Base-by-base conservation (phyloP, 208 protist species). In the Borovskyia barvae region DNA sequence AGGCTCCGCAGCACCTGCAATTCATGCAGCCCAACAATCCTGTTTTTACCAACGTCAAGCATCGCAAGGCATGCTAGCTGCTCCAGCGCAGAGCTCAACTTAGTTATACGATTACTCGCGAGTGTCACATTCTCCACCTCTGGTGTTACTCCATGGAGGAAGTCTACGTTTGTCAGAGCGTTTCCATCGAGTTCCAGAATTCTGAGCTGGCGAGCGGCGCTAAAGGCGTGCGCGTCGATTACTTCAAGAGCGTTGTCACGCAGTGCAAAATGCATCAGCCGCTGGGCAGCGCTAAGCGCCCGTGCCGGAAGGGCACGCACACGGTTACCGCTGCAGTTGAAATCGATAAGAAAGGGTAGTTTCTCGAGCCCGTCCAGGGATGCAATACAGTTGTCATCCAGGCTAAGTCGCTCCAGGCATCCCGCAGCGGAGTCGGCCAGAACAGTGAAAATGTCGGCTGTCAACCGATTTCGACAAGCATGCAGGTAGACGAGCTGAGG, bases 101-200 rank as follows among this genome's bases (percentile, higher is more conserved):
- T 37, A 8, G 37, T 53, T 22, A 91, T 59, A 14, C 60, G 36
- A 52, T 94, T 94, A 49, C 76, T 53, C 7, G 69, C 54, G n/a
- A 94, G 17, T n/a, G 68, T 48, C 39, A 94, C 48, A 0, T 42
- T 72, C 28, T 87, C 82, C n/a, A 90, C 56, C 57, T 81, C 80
- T 12, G 46, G 42, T 0, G 69, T 37, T 0, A 94, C 40, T 41
- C 80, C 80, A 17, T 66, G 24, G 7, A 82, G 54, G 56, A 91
- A 91, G 15, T 69, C 46, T 0, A 68, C 57, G 29, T 76, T 61
- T 2, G 30, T 48, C 7, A 94, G 36, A 0, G 48, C 30, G 57
- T 94, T 94, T 36, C 82, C 56, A n/a, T 64, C 72, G 29, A 94
- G 57, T 36, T 92, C 65, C 0, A 94, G 33, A 12, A 46, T 6